Evolutionary conservation across 805 yeast genomes (phyloP), one percentile per base, ranked within the genome.

Genomic region (Kluyveromyces aestuarii): DNA sequence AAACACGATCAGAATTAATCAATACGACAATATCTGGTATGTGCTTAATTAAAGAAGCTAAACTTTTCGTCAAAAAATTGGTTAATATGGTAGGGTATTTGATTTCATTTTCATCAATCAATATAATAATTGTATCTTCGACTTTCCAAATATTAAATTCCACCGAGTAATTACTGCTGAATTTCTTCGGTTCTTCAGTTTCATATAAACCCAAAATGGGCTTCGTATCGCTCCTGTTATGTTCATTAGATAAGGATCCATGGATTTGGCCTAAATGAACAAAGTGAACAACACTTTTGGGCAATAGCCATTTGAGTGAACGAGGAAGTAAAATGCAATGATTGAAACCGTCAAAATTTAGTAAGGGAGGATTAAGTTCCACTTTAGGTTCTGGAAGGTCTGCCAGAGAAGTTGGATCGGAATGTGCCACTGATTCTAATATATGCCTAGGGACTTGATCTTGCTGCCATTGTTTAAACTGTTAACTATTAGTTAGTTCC

Each of bases 391-490:
- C 14, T 33, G 39, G n/a, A 10, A 17, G 19, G 27, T 33, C 27
- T 8, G 8, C 39, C 6, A 43, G 27, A 11, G 45, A 43, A 19
- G 35, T 17, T 8, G 45, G 45, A 19, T 43, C 39, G 2, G 45
- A 43, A 19, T 43, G 45, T 13, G 36, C 39, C 3, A 43, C 39
- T 2, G 57, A 52, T 48, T 72, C 75, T 39, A 77, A 52, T 17
- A 69, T 62, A 60, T 76, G 81, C 52, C 81, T 72, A 33, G 80
- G 78, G 25, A 68, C 65, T 38, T 65, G 69, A n/a, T 58, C 53
- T 16, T 73, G 76, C 48, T 64, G 62, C 73, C 77, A 72, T 52
- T 77, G 81, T 72, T 77, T 77, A 47, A 77, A 72, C 75, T 72
- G 45, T 3, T 18, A 25, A n/a, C 13, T 16, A 41, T 27, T 13